Evolutionary conservation across 192 early-diverging fungal species (phyloP), one percentile per base, ranked within the genome.

Genomic region (Pilobolus umbonatus): DNA sequence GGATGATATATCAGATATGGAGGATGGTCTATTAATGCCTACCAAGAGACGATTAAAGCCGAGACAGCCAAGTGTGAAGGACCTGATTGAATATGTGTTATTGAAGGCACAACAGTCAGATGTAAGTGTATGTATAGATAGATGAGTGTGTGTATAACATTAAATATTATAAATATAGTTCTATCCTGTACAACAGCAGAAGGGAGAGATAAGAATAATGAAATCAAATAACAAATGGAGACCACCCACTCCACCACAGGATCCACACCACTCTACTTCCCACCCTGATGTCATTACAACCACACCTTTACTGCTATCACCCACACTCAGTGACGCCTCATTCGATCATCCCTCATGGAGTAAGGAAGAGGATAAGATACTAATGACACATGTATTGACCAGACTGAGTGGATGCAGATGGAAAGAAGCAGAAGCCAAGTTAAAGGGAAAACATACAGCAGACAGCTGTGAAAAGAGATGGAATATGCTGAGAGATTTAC

Each of bases 211-310:
- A 42, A 17, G 12, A 54, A 32, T 54, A 36, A 22, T 35, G 14
- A 22, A 21, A 12, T 19, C 28, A 12, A 29, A 28, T 19, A 22
- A 21, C 38, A 54, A 59, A 48, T 59, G 57, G 57, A 43, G 57
- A 35, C 45, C 30, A 35, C 57, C 57, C 5, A 59, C 57, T 28
- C 57, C 57, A 38, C 57, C 57, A 36, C 57, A 45, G 34, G 57
- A 59, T 34, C 25, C 24, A 40, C 40, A 28, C 17, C 11, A 22
- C 40, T 26, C 28, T 12, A 21, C 8, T 42, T 29, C 28, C 40
- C 39, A 30, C 22, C 55, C 8, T n/a, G n/a, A 42, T 4, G 8
- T 42, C 39, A 12, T n/a, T 7, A 12, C 39, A 42, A 42, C 39
- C 14, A 42, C 39, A 42, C 11, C n/a, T 21, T 54, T 54, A 25